phyloP scores from a whole-genome alignment of 106 monocot species.

The Dendrobium nobile region DNA sequence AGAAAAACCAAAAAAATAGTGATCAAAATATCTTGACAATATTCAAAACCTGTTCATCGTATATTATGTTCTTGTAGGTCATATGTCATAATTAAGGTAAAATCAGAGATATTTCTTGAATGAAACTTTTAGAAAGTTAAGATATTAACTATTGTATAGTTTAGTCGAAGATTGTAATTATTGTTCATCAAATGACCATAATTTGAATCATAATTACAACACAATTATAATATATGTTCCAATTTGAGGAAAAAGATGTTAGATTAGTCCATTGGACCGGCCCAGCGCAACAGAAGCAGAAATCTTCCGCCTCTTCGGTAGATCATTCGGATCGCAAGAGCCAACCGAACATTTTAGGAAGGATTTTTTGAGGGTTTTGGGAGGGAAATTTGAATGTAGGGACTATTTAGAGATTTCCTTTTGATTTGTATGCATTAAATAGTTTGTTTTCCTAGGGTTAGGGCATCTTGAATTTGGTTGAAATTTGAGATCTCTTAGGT shows the following conservation, averaged over 20 bases:
- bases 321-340: too few species aligned
- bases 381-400: too few species aligned
- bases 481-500: too few species aligned
- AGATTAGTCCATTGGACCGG: too few species aligned
- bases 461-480: too few species aligned
- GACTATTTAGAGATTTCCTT: too few species aligned
- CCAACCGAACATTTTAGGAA: too few species aligned
- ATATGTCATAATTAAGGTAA: not conserved
- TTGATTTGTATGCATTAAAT: too few species aligned
- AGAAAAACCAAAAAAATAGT: not conserved
- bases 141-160: not conserved
- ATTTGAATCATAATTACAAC: not conserved
- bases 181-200: not conserved
- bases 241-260: not conserved
- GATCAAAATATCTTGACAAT: not conserved
- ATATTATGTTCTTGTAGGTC: not conserved
- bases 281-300: too few species aligned
- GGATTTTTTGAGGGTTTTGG: too few species aligned
- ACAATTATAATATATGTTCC: not conserved
- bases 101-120: not conserved
- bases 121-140: not conserved
- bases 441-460: too few species aligned
- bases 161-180: not conserved
- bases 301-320: too few species aligned
- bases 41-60: not conserved